Evolutionary conservation across 306 rosid genomes (phyloP), one percentile per base, ranked within the genome.

Genomic region (Castanospermum australe): DNA sequence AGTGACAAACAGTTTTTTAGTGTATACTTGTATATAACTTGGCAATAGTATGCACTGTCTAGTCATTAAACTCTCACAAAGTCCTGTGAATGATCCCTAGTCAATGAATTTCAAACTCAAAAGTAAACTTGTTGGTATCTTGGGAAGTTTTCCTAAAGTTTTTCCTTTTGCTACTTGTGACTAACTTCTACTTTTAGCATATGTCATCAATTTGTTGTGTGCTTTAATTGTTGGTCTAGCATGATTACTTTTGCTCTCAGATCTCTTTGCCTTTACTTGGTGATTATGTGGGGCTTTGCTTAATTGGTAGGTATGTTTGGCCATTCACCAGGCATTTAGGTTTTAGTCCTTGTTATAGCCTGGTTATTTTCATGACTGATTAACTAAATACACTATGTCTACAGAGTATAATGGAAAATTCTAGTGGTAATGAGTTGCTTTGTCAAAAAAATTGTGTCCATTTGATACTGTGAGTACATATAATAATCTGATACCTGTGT

Each of bases 401-500:
- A 4, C 59, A 59, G 38, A 41, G n/a, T 44, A 13, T 2, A 28
- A 14, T 44, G 63, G 18, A 38, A 62, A 47, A 48, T 63, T 39
- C 57, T 39, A 56, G 41, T 66, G 81, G 24, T 39, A 35, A 13
- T 52, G 5, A 76, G 81, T 30, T 65, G 32, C 17, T 75, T 64
- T 22, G 51, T 38, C 55, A 48, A 73, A 24, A 24, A 73, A 56
- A 56, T 63, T 63, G 81, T 64, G 30, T 15, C 20, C 5, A 6
- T 28, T 78, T 57, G 22, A 54, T 67, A 55, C 13, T 67, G 61
- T n/a, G 67, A 62, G 20, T 51, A 65, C 21, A 18, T 24, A 66
- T 54, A 39, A 54, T 13, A 48, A 39, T 62, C 15, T 45, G 42
- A 39, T 64, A 21, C 22, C 22, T 30, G 0, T 45, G 17, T 15